Base-by-base conservation (phyloP, 2,329 filamentous ascomycete species). In the Pseudopyrenochaeta lycopersici region DNA sequence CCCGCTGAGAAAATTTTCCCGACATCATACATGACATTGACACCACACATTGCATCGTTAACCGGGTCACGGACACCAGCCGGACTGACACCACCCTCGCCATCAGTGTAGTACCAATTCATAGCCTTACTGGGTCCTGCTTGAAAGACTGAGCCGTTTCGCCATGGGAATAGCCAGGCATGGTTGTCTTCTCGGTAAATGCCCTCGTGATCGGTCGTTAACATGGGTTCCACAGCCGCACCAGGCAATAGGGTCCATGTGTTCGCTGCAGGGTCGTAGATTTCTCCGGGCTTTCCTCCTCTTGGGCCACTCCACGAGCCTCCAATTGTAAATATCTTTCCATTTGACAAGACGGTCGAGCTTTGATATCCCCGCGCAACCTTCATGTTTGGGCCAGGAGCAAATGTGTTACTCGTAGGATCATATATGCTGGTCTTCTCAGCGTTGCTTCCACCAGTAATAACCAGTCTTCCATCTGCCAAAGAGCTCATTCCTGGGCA, bases 31-130 rank as follows among this genome's bases (percentile, higher is more conserved):
- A 74, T 75, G 0, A 78, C 74, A 2, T 78, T 70, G 7, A 83
- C 83, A 5, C 84, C 83, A 15, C 78, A 71, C 0, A 64, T 63
- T 18, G 55, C 47, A 23, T 64, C 62, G 45, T 63, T 68, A n/a
- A 76, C 77, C 2, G 72, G 70, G 32, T 71, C 73, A 3, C 82
- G 74, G 1, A 56, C 66, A 0, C 82, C 82, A 0, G 82, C 82
- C 20, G 68, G 54, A 4, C 54, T 52, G 18, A 77, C 62, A 7
- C 68, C 62, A 0, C 84, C 83, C 35, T 67, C 68, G 4, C 76
- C 78, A 4, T 66, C 63, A 1, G 78, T 81, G 31, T 72, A 72
- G 60, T 81, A 85, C 84, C 84, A 87, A 64, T 86, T 79, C 80
- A 84, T 84, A 1, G 74, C 70, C 44, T 71, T 78, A 56, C 77